Evolutionary conservation across 257 asterid species (phyloP), one percentile per base, ranked within the genome.

Genomic region (Nicotiana undulata): DNA sequence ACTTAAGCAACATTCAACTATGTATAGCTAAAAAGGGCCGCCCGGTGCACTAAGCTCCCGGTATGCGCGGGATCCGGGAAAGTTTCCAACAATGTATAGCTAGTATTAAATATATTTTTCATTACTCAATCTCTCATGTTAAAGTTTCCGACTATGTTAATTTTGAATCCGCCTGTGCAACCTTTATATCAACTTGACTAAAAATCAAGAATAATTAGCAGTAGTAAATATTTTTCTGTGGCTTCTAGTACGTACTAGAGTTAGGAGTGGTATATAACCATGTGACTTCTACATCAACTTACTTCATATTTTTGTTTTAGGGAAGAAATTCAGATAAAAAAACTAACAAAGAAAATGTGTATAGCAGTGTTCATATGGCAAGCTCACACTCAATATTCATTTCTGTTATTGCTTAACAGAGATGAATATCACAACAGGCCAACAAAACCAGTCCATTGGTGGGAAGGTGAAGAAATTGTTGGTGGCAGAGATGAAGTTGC

Each of bases 351-450:
- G 29, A 64, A 9, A 80, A 92, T 91, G 95, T 92, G 96, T 79
- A 92, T 92, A 80, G 86, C 91, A 32, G 94, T 86, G 83, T 92
- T 91, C 72, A 46, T 91, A 85, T 91, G 97, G 97, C 91, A 91
- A 86, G 72, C 90, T 37, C 91, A 89, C 51, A 88, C 93, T 81
- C 60, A 76, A 17, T 91, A 92, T 83, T 95, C 96, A 46, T 89
- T 91, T 17, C 84, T 92, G 55, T 90, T 92, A 60, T 87, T 92
- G 86, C 93, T 88, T 24, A 92, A 92, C 85, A 90, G 97, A 81
- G 94, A 92, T 87, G 97, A 92, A 85, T 92, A 88, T 77, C 97
- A 92, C 85, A 86, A 85, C 81, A 88, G 97, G 97, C 90, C 97
- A 4, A 92, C 97, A 9, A 89, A 87, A 81, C 87, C 90, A 18